Evolutionary conservation across 129 eudicot genomes (phyloP).

Genomic region (Helichrysum umbraculigerum): DNA sequence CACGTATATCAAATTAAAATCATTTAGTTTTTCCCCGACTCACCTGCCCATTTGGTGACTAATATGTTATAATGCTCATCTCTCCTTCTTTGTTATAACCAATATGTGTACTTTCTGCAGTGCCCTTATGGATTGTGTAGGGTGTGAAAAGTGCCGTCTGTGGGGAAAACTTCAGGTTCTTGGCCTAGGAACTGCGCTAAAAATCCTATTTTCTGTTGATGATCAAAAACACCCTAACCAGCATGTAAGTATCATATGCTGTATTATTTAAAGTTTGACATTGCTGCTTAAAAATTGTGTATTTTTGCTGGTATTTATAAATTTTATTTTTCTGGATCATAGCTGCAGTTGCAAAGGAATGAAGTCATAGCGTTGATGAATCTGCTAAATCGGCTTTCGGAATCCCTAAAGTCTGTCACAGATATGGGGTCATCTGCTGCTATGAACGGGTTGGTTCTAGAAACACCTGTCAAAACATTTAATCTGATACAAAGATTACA

Average conservation of each 20-base stretch:
- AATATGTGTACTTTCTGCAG: constrained; percentile 46
- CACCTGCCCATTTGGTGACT: neutral
- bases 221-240: constrained; percentile 44
- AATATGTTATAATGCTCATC: neutral
- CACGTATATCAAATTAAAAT: too few relatives aligned
- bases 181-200: constrained; percentile 92
- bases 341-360: constrained; percentile 85
- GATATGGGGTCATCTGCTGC: constrained; percentile 60
- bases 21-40: neutral
- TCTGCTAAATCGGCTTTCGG: constrained; percentile 79
- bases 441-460: constrained; percentile 32
- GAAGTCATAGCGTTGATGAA: constrained; percentile 92
- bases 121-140: constrained; percentile 97
- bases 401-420: constrained; percentile 71
- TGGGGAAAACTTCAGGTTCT: constrained; percentile 98
- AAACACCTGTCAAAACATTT: constrained; percentile 27
- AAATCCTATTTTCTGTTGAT: constrained; percentile 80
- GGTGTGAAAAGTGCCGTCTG: constrained; percentile 94
- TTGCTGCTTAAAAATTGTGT: neutral
- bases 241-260: constrained; percentile 51
- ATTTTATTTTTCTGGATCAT: constrained; percentile 21
- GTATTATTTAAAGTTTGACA: neutral
- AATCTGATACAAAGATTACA: constrained; percentile 42
- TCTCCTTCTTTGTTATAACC: constrained; percentile 4
- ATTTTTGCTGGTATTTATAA: neutral